These are phyloP conservation scores for Aeschynomene evenia DNA, from an alignment of 306 rosid species.

Conservation along the genomic window DNA sequence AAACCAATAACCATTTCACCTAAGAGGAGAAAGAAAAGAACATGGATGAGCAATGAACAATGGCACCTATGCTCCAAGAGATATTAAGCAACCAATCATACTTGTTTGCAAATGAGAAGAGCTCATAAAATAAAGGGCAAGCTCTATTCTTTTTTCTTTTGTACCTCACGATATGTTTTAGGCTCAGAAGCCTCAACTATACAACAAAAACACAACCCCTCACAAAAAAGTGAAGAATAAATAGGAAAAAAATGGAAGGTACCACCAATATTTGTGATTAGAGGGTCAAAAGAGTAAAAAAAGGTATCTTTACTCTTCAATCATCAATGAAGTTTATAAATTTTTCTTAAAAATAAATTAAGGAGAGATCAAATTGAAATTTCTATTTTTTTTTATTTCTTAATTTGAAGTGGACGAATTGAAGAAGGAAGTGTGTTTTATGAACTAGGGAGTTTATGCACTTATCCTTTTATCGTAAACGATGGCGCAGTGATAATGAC, in stretches of 20 bases:
- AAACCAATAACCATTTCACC: constrained; percentile 98
- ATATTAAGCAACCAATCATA: constrained; percentile 72
- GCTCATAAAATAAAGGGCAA: constrained; percentile 82
- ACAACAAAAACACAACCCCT: neutral
- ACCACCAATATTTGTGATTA: too few species aligned
- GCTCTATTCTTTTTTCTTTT: constrained; percentile 94
- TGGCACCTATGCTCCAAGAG: constrained; percentile 83
- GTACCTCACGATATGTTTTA: constrained; percentile 77
- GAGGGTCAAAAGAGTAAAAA: neutral
- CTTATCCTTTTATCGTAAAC: too few species aligned
- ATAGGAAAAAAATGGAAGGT: neutral
- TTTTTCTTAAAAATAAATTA: constrained; percentile 38
- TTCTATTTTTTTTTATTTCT: constrained; percentile 12
- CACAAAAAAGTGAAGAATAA: neutral
- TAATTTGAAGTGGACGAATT: too few species aligned
- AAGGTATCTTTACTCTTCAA: neutral
- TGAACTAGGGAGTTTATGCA: too few species aligned
- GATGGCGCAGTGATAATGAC: too few species aligned
- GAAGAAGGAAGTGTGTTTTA: too few species aligned
- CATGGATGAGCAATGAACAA: constrained; percentile 96
- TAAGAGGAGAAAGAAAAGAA: constrained; percentile 85
- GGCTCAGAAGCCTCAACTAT: constrained; percentile 63
- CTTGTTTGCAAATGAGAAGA: constrained; percentile 88
- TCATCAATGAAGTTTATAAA: constrained; percentile 5
- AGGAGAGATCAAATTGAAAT: constrained; percentile 39